Evolutionary conservation across 176 grass and related monocot genomes (phyloP), one percentile per base, ranked within the genome.

Genomic region (Oryza meridionalis): DNA sequence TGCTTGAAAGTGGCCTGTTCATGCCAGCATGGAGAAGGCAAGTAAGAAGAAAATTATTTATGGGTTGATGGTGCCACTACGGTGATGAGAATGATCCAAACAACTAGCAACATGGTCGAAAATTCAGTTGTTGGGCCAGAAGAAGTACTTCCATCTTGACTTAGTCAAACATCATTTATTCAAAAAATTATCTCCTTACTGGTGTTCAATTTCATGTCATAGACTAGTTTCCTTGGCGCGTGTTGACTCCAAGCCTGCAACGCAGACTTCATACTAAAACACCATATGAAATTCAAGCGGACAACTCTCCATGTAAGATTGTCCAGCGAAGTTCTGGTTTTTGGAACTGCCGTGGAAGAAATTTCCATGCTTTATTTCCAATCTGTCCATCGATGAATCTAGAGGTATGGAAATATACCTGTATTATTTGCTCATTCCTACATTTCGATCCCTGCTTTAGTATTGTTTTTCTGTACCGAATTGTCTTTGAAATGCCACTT

Each of bases 331-430:
- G 58, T 62, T 62, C 0, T 62, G 9, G 24, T 62, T 11, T 24
- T 22, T 22, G 58, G 58, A 10, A 62, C n/a, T 62, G 58, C 9
- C 8, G 9, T 0, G 9, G 8, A 78, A 9, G 29, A n/a, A 69
- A 17, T 25, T 46, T 53, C 8, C 27, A 25, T 75, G 70, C 19
- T 83, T 43, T 1, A 21, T 43, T 61, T 11, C 24, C 35, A 42
- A 75, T 37, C 47, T 21, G 45, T 17, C 16, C n/a, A 31, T 24
- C 27, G 5, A 31, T 19, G 10, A 89, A 12, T 38, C 75, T 4
- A 31, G 38, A 89, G 82, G 82, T 89, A 85, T 19, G 70, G 2
- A 21, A 11, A 77, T 13, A 6, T 75, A 25, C 62, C 68, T 47
- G 67, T 46, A 38, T 3, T 11, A 9, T 32, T 70, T 42, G n/a